These are phyloP conservation scores for carrot (Daucus carota) DNA, from an alignment of 129 eudicot genomes.

Conservation along the genomic window DH1_v3.0 NC_030389.2:45360501-45361000, in stretches of 20 bases:
- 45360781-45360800: slow-evolving; percentile 38
- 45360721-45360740: background rate
- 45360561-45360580: background rate
- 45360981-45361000: background rate
- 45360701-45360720: slow-evolving; percentile 27
- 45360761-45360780: background rate
- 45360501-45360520: background rate
- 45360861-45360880: slow-evolving; percentile 48
- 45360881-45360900: slow-evolving; percentile 60
- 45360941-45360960: no score
- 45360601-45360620: slow-evolving; percentile 55
- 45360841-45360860: slow-evolving; percentile 65
- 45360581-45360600: slow-evolving; percentile 19
- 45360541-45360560: background rate
- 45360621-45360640: slow-evolving; percentile 76
- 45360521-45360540: background rate
- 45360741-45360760: background rate
- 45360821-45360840: slow-evolving; percentile 41
- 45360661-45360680: slow-evolving; percentile 42
- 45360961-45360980: background rate
- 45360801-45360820: slow-evolving; percentile 53
- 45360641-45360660: slow-evolving; percentile 59
- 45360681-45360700: slow-evolving; percentile 47
- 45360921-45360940: slow-evolving; percentile 45
- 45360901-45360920: slow-evolving; percentile 66